Base-by-base conservation (phyloP, 441 rosid species). In the Croton setiger region DNA sequence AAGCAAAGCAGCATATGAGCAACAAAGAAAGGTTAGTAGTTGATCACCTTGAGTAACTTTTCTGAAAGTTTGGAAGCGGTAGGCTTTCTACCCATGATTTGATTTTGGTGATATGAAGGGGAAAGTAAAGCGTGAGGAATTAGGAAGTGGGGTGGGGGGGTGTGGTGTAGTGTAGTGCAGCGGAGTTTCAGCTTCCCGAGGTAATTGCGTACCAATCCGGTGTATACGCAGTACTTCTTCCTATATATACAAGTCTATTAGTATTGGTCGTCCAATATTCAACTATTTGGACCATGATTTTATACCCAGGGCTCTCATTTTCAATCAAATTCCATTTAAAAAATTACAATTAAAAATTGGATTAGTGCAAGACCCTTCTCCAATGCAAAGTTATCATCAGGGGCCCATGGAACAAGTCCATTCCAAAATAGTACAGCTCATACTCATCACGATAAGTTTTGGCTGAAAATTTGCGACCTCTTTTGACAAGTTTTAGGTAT, bases 81-180 rank as follows among this genome's bases (percentile, higher is more conserved):
- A 15, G 74, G 64, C 64, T 37, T 79, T 62, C 80, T 65, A 2
- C 67, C 74, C 82, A 79, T 79, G 3, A 12, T 35, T 35, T 49
- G 13, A 5, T 18, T 20, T 18, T 13, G 53, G 27, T 35, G 3
- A 31, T 0, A 5, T 10, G 31, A 39, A 61, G 21, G 1, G 52
- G 6, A 5, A 13, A 15, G 20, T 1, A 15, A 7, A 15, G 52
- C 52, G 9, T 4, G 53, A 44, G 53, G 14, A 11, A 2, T 17
- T 13, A 15, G 53, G 15, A 2, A 21, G 49, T 37, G 7, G 17
- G 12, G 45, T 13, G n/a, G n/a, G n/a, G n/a, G n/a, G n/a, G n/a
- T n/a, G n/a, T n/a, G n/a, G n/a, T n/a, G n/a, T n/a, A n/a, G n/a
- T n/a, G n/a, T n/a, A n/a, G n/a, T n/a, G n/a, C n/a, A n/a, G 58